Conservation (phyloP, 208 protist genomes). For the Trypanosoma melophagium region DNA sequence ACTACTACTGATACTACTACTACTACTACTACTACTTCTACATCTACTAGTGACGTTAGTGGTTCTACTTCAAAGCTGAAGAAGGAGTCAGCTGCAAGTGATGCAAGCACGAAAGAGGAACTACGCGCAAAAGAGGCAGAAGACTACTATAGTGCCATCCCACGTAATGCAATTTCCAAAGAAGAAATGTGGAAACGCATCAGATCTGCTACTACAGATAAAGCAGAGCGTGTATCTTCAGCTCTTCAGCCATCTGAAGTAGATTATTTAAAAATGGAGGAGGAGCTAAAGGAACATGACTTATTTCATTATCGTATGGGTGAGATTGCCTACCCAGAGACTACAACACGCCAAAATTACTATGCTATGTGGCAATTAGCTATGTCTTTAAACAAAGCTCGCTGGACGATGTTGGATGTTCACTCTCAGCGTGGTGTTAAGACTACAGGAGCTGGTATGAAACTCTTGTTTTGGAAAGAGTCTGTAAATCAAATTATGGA, state of each 20-base stretch:
- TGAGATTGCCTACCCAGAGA: conserved; percentile 68
- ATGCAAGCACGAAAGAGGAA: conserved; percentile 4
- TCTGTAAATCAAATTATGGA: conserved; percentile 68
- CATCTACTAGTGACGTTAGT: no score
- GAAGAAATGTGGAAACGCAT: conserved; percentile 89
- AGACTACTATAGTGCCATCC: conserved; percentile 79
- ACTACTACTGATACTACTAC: no score
- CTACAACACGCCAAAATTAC: conserved; percentile 69
- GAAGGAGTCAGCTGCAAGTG: background rate
- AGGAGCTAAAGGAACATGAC: conserved; percentile 75
- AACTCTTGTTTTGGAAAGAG: conserved; percentile 90
- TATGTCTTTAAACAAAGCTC: conserved; percentile 86
- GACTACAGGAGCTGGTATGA: conserved; percentile 89
- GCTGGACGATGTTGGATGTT: conserved; percentile 90
- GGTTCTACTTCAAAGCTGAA: background rate
- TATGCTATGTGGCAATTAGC: conserved; percentile 84
- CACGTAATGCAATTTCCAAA: conserved; percentile 77
- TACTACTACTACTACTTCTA: no score
- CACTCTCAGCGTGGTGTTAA: conserved; percentile 84
- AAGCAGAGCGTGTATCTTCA: conserved; percentile 38
- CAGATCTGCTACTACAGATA: conserved; percentile 35
- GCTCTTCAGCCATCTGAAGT: conserved; percentile 55
- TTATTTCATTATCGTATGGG: conserved; percentile 83
- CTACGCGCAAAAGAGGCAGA: conserved; percentile 47
- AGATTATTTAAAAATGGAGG: conserved; percentile 82